Percentiles rank a stretch among this genome's conserved stretches.
phyloP scores from a whole-genome alignment of 2,329 filamentous ascomycete species.

The Aspergillus puulaauensis region DNA sequence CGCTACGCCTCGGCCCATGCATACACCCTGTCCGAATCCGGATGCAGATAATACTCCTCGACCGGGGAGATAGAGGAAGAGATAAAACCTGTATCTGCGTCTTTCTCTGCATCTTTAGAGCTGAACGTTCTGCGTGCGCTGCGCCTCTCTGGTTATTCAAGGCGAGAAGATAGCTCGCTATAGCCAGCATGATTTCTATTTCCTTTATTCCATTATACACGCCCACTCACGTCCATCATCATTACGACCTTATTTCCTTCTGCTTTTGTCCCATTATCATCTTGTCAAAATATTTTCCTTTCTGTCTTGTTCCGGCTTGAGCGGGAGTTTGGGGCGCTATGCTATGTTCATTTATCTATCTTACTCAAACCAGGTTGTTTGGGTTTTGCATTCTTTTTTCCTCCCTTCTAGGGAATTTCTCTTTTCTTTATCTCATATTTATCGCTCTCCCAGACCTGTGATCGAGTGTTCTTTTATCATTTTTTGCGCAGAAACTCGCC shows the following conservation, averaged over 20 bases:
- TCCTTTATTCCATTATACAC: neutral
- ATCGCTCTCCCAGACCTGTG: neutral
- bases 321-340: constrained; percentile 23
- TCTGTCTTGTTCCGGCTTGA: constrained; percentile 12
- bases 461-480: neutral
- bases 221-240: neutral
- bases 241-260: constrained; percentile 22
- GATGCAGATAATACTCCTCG: constrained; percentile 29
- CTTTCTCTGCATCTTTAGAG: constrained; percentile 2
- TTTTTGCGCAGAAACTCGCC: neutral
- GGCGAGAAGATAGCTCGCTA: no score
- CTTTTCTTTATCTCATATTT: constrained; percentile 1
- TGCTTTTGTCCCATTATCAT: constrained; percentile 19
- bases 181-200: neutral
- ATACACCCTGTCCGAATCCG: constrained; percentile 27
- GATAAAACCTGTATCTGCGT: constrained; percentile 10
- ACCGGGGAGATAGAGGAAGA: constrained; percentile 21
- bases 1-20: constrained; percentile 33
- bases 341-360: neutral
- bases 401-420: constrained; percentile 1
- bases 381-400: constrained; percentile 6
- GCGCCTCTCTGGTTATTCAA: neutral
- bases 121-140: neutral
- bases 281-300: constrained; percentile 25
- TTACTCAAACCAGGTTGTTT: neutral